Base-by-base conservation (phyloP, 148 eudicot species). In the Fagopyrum homotropicum region DNA sequence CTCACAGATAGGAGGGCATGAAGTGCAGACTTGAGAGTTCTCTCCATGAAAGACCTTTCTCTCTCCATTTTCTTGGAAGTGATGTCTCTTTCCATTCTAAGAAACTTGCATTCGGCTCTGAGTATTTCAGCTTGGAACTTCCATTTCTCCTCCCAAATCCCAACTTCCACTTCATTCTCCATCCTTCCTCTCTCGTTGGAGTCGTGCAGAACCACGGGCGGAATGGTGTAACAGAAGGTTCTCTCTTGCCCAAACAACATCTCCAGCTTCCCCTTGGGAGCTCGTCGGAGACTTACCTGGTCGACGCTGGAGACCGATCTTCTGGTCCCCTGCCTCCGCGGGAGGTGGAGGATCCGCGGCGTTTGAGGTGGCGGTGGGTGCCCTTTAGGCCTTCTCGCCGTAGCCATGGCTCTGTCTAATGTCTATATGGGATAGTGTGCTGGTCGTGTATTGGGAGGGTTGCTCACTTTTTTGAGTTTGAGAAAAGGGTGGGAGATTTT, bases 81-180 rank as follows among this genome's bases (percentile, higher is more conserved):
- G 76, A 83, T 78, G 72, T 89, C 89, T 70, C 83, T 92, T 60
- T 95, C 96, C 85, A 81, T 82, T 74, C 98, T 85, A 82, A 94
- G 69, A 12, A 86, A 83, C 71, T 83, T 87, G 78, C 97, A 91
- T 76, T 94, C 98, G 0, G 93, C 98, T 73, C 97, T 88, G 74
- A 94, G 73, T 56, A 88, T 88, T 82, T 94, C 97, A 11, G 91
- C 90, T 72, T 94, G 88, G 77, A 94, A 91, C 86, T 82, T 75
- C 93, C 93, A 88, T 45, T 85, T 84, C 77, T 88, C 90, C 80
- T 83, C 88, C 54, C 48, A 86, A 11, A 69, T 72, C 44, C 75
- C 82, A 19, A 22, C 69, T 9, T 26, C 72, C 6, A 50, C 77
- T 0, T 26, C 70, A 46, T n/a, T 70, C 57, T 35, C 80, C 78